Conservation (phyloP, 108 stramenopile species). For the Epithemia pelagica region DNA sequence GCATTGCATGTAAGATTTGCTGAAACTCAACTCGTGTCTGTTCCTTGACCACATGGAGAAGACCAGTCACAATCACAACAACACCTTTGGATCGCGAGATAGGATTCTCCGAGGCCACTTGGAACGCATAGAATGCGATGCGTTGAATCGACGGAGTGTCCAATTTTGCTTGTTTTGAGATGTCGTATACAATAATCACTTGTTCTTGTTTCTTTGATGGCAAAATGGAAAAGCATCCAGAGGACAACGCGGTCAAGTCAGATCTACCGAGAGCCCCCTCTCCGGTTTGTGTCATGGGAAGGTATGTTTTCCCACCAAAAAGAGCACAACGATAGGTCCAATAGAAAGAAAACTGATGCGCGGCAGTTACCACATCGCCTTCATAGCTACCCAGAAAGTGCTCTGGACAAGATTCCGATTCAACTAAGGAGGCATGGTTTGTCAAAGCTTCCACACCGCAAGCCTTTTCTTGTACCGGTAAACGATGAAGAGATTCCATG, state of each 20-base stretch:
- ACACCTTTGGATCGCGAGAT: constrained; percentile 1
- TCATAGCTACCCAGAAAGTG: constrained; percentile 9
- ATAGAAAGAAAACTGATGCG: constrained; percentile 10
- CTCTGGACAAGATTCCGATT: constrained; percentile 4
- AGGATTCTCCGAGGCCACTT: constrained; percentile 3
- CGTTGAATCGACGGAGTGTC: not conserved
- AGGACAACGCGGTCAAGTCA: constrained; percentile 1
- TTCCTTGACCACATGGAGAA: constrained; percentile 2
- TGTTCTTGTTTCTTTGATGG: not conserved
- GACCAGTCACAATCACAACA: not conserved
- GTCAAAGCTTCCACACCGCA: constrained; percentile 9
- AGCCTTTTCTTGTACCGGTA: constrained; percentile 3
- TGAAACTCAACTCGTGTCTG: not conserved
- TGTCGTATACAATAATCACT: not conserved
- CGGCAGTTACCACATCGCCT: not conserved
- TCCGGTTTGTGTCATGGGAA: constrained; percentile 7
- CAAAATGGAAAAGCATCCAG: constrained; percentile 6
- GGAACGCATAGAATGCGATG: constrained; percentile 6
- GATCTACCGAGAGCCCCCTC: constrained; percentile 7
- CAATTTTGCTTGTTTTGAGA: not conserved
- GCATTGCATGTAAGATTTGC: constrained; percentile 1
- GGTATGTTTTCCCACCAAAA: constrained; percentile 13
- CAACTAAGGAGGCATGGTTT: constrained; percentile 1
- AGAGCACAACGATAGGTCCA: constrained; percentile 12
- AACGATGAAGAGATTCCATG: not conserved